These are phyloP conservation scores for Penicillium sp. DNA, from an alignment of 2,329 filamentous ascomycete species.

Conservation along the genomic window DNA sequence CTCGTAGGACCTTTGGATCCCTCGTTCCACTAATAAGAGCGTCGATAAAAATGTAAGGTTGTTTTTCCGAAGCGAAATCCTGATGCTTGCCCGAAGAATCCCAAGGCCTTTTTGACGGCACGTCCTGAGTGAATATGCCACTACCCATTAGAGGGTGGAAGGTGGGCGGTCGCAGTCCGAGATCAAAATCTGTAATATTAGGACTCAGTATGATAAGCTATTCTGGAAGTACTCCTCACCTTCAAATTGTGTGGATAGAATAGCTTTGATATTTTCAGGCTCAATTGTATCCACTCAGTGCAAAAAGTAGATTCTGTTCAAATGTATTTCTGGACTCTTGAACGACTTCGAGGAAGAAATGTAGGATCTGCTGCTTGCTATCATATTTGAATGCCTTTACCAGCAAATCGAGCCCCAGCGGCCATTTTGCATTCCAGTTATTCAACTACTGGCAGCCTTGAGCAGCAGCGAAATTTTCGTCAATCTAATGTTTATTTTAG, in stretches of 20 bases:
- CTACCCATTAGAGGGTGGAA: not conserved
- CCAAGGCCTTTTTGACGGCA: too few species aligned
- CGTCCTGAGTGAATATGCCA: slow-evolving; percentile 26
- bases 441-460: slow-evolving; percentile 20
- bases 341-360: slow-evolving; percentile 20
- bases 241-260: not conserved
- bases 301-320: slow-evolving; percentile 38
- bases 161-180: not conserved
- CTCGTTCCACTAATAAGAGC: slow-evolving; percentile 18
- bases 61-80: not conserved
- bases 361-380: slow-evolving; percentile 19
- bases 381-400: slow-evolving; percentile 21
- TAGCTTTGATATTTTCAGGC: slow-evolving; percentile 6
- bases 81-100: not conserved
- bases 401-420: slow-evolving; percentile 32
- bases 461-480: slow-evolving; percentile 5
- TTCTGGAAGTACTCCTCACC: not conserved
- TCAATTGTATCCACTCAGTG: slow-evolving; percentile 25
- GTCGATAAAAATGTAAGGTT: slow-evolving; percentile 26
- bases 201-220: not conserved
- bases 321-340: slow-evolving; percentile 20
- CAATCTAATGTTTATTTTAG: slow-evolving; percentile 5
- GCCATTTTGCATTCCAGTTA: slow-evolving; percentile 26
- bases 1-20: slow-evolving; percentile 28
- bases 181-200: not conserved